Evolutionary conservation across 768 basidiomycete genomes (phyloP).

Genomic region (Lepiota venenata): DNA sequence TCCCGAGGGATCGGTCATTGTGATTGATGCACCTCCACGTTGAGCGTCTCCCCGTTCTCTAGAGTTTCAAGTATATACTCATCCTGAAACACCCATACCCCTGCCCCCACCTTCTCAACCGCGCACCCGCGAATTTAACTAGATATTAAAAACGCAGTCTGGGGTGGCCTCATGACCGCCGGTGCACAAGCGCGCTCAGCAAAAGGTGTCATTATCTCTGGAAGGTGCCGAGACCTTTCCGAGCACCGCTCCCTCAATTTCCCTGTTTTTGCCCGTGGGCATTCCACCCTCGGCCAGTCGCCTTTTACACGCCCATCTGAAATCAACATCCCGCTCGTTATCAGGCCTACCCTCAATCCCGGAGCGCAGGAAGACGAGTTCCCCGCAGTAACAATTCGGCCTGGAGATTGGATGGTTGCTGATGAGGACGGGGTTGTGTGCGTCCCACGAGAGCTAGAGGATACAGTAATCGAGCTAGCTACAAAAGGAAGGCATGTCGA

Average conservation of each 20-base stretch:
- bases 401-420: conserved; percentile 83
- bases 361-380: conserved; percentile 30
- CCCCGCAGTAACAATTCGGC: conserved; percentile 53
- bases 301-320: conserved; percentile 81
- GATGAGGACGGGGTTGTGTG: conserved; percentile 90
- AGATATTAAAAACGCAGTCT: conserved; percentile 80
- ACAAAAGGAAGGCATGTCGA: conserved; percentile 60
- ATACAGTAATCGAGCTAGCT: conserved; percentile 58
- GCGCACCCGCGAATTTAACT: conserved; percentile 5
- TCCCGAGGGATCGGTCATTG: conserved; percentile 58
- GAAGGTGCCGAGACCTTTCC: conserved; percentile 78
- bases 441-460: conserved; percentile 54
- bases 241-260: conserved; percentile 72
- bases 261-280: conserved; percentile 79
- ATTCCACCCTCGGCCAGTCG: conserved; percentile 83
- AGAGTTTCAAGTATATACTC: background rate
- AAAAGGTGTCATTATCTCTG: conserved; percentile 77
- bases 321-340: conserved; percentile 61
- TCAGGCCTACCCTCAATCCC: conserved; percentile 21
- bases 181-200: conserved; percentile 73
- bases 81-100: background rate
- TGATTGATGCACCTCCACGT: conserved; percentile 77
- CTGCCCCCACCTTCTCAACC: background rate
- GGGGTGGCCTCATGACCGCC: conserved; percentile 92
- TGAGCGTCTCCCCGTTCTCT: conserved; percentile 15